Conservation (phyloP, 1,284 basidiomycete genomes). For the Tilletia caries region DNA sequence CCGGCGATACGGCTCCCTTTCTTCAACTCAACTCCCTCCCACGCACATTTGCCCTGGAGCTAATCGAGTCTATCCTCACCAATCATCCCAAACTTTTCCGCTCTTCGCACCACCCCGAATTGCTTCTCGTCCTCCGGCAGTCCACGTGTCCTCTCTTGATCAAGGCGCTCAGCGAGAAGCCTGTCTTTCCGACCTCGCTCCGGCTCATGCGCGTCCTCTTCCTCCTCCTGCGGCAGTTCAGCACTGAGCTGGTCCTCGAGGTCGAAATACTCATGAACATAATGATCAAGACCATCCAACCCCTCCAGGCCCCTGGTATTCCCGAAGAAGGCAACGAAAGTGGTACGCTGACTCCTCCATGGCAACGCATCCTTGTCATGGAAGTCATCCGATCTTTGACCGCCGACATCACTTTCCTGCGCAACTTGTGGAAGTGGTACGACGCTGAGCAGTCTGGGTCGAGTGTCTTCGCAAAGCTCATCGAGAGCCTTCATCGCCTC, state of each 20-base stretch:
- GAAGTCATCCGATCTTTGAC: slow-evolving; percentile 47
- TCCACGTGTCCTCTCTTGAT: slow-evolving; percentile 86
- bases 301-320: slow-evolving; percentile 19
- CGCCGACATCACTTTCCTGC: slow-evolving; percentile 40
- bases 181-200: slow-evolving; percentile 79
- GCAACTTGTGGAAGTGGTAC: slow-evolving; percentile 46
- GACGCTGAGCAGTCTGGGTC: slow-evolving; percentile 20
- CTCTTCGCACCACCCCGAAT: slow-evolving; percentile 64
- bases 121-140: slow-evolving; percentile 77
- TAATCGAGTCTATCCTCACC: slow-evolving; percentile 93
- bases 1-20: slow-evolving; percentile 72
- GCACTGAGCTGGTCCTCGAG: slow-evolving; percentile 60
- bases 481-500: slow-evolving; percentile 31
- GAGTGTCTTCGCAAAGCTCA: slow-evolving; percentile 37
- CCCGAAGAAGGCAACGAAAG: slow-evolving; percentile 17
- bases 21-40: slow-evolving; percentile 77
- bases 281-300: slow-evolving; percentile 26
- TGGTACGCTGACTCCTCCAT: slow-evolving; percentile 22
- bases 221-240: slow-evolving; percentile 86
- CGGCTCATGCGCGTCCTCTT: slow-evolving; percentile 89
- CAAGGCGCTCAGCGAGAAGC: slow-evolving; percentile 68
- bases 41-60: slow-evolving; percentile 88
- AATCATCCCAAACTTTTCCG: slow-evolving; percentile 82
- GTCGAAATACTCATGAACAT: slow-evolving; percentile 52
- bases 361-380: slow-evolving; percentile 48